A percentile compares a stretch with the other conserved stretches of the same genome.
phyloP scores from a whole-genome alignment of 164 flowering plant species.

The Euptelea pleiosperma region DNA sequence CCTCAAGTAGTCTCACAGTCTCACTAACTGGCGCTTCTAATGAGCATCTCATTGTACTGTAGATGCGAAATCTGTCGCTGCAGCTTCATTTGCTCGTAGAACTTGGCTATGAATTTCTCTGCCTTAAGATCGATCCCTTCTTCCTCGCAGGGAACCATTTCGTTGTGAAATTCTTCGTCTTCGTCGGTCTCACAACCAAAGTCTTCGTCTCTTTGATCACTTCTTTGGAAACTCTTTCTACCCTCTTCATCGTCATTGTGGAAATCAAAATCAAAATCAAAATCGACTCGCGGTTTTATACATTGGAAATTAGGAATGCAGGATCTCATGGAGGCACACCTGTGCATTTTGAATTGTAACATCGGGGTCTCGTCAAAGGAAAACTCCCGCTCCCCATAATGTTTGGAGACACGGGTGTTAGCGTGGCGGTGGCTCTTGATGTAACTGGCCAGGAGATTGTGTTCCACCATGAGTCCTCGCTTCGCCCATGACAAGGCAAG shows the following conservation, averaged over 20 bases:
- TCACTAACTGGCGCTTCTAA: conserved; percentile 20
- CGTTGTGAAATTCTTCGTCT: not conserved
- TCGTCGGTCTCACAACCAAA: conserved; percentile 12
- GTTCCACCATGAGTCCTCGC: conserved; percentile 42
- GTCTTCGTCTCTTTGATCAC: conserved; percentile 15
- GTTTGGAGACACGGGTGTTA: conserved; percentile 15
- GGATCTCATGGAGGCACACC: conserved; percentile 55
- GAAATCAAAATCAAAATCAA: conserved; percentile 32
- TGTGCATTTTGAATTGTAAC: conserved; percentile 53
- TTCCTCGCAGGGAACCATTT: conserved; percentile 20
- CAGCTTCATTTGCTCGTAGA: conserved; percentile 65
- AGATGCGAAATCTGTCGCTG: conserved; percentile 65
- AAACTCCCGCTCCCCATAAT: conserved; percentile 62
- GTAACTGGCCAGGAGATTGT: conserved; percentile 40
- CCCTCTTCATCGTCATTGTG: conserved; percentile 14
- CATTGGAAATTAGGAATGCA: conserved; percentile 58
- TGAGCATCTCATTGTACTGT: conserved; percentile 35
- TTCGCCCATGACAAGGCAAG: conserved; percentile 66
- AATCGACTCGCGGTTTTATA: conserved; percentile 53
- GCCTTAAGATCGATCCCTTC: conserved; percentile 65
- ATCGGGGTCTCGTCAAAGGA: conserved; percentile 81
- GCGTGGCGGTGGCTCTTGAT: conserved; percentile 36
- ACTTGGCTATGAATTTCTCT: conserved; percentile 74
- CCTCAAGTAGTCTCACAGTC: not conserved
- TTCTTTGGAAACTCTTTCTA: conserved; percentile 25